phyloP scores from a whole-genome alignment of 208 protist species.

The Trypanosoma grayi region DNA sequence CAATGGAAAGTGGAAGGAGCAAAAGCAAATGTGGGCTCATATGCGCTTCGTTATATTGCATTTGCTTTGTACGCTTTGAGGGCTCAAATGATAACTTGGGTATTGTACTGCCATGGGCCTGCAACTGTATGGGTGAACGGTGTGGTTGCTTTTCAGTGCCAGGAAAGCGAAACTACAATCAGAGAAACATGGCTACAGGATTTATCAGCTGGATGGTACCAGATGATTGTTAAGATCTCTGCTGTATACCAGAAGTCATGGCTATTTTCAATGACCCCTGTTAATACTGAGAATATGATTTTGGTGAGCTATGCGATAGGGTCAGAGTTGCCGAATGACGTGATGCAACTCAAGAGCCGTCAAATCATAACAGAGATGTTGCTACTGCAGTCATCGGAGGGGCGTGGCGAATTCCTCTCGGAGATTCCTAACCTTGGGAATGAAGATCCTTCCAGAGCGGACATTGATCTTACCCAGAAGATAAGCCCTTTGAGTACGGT shows the following conservation, averaged over 20 bases:
- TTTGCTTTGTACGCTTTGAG: not conserved
- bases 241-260: not conserved
- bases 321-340: constrained; percentile 1
- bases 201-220: constrained; percentile 1
- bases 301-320: not conserved
- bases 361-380: constrained; percentile 5
- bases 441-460: not conserved
- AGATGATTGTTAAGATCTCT: constrained; percentile 1
- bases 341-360: not conserved
- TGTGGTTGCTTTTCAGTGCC: not conserved
- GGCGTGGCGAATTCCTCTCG: not conserved
- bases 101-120: constrained; percentile 1
- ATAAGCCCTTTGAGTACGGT: not conserved
- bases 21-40: not conserved
- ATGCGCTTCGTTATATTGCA: constrained; percentile 6
- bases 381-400: not conserved
- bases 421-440: constrained; percentile 2
- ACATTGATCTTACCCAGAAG: not conserved
- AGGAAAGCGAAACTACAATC: not conserved
- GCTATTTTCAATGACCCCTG: constrained; percentile 9
- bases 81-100: not conserved
- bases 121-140: constrained; percentile 2
- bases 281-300: not conserved
- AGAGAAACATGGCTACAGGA: not conserved
- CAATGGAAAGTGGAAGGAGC: constrained; percentile 13